These are phyloP conservation scores for Platismatia glauca DNA, from an alignment of 495 filamentous ascomycete genomes.

Conservation along the genomic window DNA sequence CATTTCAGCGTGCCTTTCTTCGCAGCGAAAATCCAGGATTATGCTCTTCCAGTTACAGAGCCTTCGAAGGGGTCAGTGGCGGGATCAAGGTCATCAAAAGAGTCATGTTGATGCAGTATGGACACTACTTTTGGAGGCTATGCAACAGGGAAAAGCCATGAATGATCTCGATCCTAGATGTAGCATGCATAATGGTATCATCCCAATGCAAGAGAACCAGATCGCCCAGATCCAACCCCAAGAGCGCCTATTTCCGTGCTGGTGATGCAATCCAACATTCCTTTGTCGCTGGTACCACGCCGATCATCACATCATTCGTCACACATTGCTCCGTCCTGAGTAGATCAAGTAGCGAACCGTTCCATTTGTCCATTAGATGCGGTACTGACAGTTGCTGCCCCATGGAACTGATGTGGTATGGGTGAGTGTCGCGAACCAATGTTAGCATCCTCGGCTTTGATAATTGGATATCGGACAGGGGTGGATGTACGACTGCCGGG, in stretches of 20 bases:
- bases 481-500: conserved; percentile 14
- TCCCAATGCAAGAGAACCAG: not conserved
- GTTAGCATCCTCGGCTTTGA: conserved; percentile 21
- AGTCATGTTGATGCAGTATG: not conserved
- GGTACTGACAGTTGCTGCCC: conserved; percentile 19
- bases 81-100: not conserved
- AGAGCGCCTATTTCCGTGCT: not conserved
- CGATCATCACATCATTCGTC: not conserved
- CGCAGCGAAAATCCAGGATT: not conserved
- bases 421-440: conserved; percentile 16
- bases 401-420: conserved; percentile 32
- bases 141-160: not conserved
- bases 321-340: not conserved
- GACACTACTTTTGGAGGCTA: not conserved
- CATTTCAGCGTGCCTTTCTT: not conserved
- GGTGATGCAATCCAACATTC: not conserved
- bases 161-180: not conserved
- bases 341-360: conserved; percentile 5
- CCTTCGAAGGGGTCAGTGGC: not conserved
- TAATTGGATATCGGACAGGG: conserved; percentile 15
- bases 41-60: not conserved
- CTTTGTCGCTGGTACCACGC: not conserved
- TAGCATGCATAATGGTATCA: conserved; percentile 1
- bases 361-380: conserved; percentile 8
- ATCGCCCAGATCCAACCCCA: not conserved